Evolutionary conservation across 352 stramenopile genomes (phyloP).

Genomic region (Phytophthora hybrid): DNA sequence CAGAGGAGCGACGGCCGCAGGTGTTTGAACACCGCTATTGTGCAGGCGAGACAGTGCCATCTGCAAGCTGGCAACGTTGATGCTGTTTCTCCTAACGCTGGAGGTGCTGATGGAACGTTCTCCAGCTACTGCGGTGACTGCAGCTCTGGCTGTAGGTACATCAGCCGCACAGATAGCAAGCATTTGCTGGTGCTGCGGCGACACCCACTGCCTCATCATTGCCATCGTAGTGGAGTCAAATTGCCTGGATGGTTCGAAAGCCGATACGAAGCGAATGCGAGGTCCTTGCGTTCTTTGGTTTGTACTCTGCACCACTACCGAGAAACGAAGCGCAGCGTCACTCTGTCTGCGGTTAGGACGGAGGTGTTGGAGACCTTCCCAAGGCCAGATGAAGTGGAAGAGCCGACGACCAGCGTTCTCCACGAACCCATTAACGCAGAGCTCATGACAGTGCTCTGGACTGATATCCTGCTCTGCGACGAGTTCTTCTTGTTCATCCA

Average conservation of each 20-base stretch:
- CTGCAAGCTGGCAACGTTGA: conserved; percentile 30
- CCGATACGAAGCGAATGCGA: conserved; percentile 63
- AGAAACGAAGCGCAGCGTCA: conserved; percentile 30
- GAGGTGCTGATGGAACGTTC: conserved; percentile 1
- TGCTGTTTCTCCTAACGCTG: conserved; percentile 26
- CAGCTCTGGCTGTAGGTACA: not conserved
- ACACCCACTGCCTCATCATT: conserved; percentile 34
- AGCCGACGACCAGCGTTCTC: conserved; percentile 64
- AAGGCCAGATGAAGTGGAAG: conserved; percentile 74
- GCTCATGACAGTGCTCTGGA: conserved; percentile 76
- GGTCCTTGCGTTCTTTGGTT: conserved; percentile 30
- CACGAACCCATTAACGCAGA: conserved; percentile 78
- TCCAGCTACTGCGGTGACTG: not conserved
- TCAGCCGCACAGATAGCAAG: conserved; percentile 34
- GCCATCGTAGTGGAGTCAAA: conserved; percentile 37
- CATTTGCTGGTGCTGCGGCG: conserved; percentile 24
- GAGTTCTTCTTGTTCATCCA: conserved; percentile 44
- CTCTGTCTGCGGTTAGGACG: conserved; percentile 28
- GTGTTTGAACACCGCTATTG: conserved; percentile 13
- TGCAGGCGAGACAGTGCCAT: conserved; percentile 16
- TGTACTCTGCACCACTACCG: conserved; percentile 45
- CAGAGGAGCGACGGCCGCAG: conserved; percentile 13
- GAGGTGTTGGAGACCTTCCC: conserved; percentile 61
- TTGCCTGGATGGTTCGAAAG: conserved; percentile 34
- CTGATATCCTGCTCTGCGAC: conserved; percentile 63